These are phyloP conservation scores for Plasmodium malariae DNA, from an alignment of 169 alveolate genomes.

Conservation along the genomic window DNA sequence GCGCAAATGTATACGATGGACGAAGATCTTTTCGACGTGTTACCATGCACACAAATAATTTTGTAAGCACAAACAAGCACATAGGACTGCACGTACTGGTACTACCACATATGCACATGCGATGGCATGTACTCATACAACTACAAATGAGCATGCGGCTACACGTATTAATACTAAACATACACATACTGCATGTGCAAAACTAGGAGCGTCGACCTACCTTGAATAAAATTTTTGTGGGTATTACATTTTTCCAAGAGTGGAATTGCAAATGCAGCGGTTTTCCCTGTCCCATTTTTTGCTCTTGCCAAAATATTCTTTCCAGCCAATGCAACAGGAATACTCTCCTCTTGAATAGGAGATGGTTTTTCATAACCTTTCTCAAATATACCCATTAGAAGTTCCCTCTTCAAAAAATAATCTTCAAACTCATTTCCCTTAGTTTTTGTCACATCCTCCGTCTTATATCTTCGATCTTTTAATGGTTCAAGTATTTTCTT, in stretches of 20 bases:
- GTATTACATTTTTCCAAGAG: conserved; percentile 91
- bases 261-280: conserved; percentile 99
- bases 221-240: conserved; percentile 83
- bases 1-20: too few relatives aligned
- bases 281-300: conserved; percentile 98
- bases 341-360: conserved; percentile 98
- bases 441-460: conserved; percentile 97
- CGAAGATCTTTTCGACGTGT: too few relatives aligned
- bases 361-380: conserved; percentile 99
- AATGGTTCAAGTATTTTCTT: conserved; percentile 69
- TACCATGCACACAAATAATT: too few relatives aligned
- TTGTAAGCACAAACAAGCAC: too few relatives aligned
- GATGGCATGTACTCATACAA: too few relatives aligned
- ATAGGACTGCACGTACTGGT: too few relatives aligned
- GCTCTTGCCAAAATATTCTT: conserved; percentile 98
- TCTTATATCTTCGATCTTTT: conserved; percentile 69
- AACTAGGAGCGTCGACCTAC: too few relatives aligned
- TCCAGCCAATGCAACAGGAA: conserved; percentile 98
- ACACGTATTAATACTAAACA: too few relatives aligned
- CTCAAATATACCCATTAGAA: conserved; percentile 97
- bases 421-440: conserved; percentile 99
- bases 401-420: conserved; percentile 95
- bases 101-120: too few relatives aligned
- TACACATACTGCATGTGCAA: too few relatives aligned
- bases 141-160: too few relatives aligned